Evolutionary conservation across 2,329 filamentous ascomycete genomes (phyloP).

Genomic region (Exophiala sp.): DNA sequence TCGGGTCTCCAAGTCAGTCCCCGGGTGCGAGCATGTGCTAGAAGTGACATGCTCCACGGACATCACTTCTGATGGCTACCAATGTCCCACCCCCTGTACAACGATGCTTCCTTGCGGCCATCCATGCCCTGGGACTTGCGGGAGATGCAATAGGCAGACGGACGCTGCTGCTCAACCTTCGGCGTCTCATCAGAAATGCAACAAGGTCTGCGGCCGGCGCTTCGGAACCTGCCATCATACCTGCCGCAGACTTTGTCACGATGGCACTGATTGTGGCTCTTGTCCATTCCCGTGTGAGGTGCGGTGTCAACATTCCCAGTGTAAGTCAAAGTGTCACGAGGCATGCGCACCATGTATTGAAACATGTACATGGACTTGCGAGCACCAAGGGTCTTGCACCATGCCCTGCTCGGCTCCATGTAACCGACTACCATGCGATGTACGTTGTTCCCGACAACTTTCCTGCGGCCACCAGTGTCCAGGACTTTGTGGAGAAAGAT

Average conservation of each 20-base stretch:
- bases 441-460: constrained; percentile 51
- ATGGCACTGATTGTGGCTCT: constrained; percentile 29
- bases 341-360: constrained; percentile 51
- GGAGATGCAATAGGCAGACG: not conserved
- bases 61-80: constrained; percentile 38
- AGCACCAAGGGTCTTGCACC: constrained; percentile 44
- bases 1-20: constrained; percentile 45
- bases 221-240: constrained; percentile 53
- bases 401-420: constrained; percentile 64
- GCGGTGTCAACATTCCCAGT: constrained; percentile 12
- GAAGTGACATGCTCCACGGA: constrained; percentile 47
- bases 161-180: not conserved
- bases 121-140: constrained; percentile 14
- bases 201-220: constrained; percentile 45
- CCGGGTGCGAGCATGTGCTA: constrained; percentile 52
- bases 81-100: constrained; percentile 48
- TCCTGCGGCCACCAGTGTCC: constrained; percentile 60
- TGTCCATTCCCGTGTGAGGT: constrained; percentile 26
- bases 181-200: constrained; percentile 48
- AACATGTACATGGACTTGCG: constrained; percentile 51
- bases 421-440: constrained; percentile 58
- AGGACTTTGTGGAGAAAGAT: constrained; percentile 59
- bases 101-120: constrained; percentile 53
- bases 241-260: constrained; percentile 52
- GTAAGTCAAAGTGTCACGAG: constrained; percentile 25